Conservation (phyloP, 345 rosid species). For the Bretschneidera sinensis region DNA sequence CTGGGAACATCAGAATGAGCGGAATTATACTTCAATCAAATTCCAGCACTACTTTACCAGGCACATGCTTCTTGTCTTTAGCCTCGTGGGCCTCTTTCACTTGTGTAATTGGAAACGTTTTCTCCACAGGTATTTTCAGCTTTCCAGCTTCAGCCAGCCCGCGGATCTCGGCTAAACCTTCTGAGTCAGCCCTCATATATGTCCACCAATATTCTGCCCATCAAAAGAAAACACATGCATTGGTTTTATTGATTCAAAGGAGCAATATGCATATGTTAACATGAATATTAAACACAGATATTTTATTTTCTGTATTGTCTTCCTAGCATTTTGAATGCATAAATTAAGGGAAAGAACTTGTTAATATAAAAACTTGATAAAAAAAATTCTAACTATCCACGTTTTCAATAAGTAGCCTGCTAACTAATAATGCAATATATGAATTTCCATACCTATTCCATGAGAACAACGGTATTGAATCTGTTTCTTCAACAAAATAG, state of each 20-base stretch:
- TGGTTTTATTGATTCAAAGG: not conserved
- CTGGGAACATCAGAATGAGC: not conserved
- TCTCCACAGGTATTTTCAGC: slow-evolving; percentile 77
- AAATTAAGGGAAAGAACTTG: too few relatives aligned
- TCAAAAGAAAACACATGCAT: not conserved
- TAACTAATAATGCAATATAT: slow-evolving; percentile 10
- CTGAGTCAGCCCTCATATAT: slow-evolving; percentile 90
- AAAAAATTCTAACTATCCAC: not conserved
- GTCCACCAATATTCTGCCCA: slow-evolving; percentile 76
- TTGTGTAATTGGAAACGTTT: slow-evolving; percentile 64
- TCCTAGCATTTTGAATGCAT: too few relatives aligned
- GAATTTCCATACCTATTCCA: slow-evolving; percentile 63
- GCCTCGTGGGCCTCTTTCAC: slow-evolving; percentile 87
- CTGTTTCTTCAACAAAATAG: slow-evolving; percentile 66
- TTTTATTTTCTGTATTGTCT: too few relatives aligned
- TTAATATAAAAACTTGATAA: too few relatives aligned
- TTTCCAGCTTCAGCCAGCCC: slow-evolving; percentile 67
- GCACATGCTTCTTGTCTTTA: slow-evolving; percentile 58
- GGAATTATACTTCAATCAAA: slow-evolving; percentile 36
- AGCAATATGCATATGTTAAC: not conserved
- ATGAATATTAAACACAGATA: too few relatives aligned
- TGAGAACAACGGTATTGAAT: slow-evolving; percentile 68
- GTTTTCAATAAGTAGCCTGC: not conserved
- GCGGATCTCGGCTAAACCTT: slow-evolving; percentile 73
- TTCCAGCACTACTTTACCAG: slow-evolving; percentile 88